Percentiles rank a stretch among this genome's conserved stretches.
phyloP scores from a whole-genome alignment of 805 yeast genomes.

The Wickerhamomyces strasburgensis region DNA sequence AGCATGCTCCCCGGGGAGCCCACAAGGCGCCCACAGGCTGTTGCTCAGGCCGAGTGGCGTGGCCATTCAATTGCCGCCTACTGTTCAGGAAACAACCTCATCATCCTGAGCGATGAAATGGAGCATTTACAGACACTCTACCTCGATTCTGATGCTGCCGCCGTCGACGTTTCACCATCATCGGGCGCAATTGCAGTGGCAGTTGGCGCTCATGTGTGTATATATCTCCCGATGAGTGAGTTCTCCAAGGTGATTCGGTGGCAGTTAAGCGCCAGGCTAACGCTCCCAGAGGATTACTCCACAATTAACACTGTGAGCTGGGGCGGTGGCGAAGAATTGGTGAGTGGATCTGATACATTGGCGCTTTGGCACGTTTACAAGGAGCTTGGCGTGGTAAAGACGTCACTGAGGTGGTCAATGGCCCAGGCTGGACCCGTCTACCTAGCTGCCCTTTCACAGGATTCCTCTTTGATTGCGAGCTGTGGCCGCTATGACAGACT shows the following conservation, averaged over 20 bases:
- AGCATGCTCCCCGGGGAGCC: slow-evolving; percentile 86
- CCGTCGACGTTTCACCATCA: slow-evolving; percentile 56
- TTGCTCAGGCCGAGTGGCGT: slow-evolving; percentile 62
- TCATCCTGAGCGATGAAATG: slow-evolving; percentile 50
- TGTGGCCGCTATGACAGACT: slow-evolving; percentile 58
- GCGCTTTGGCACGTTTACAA: slow-evolving; percentile 47
- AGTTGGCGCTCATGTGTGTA: slow-evolving; percentile 35
- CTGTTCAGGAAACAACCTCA: slow-evolving; percentile 84
- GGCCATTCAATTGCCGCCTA: slow-evolving; percentile 56
- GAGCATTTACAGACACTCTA: slow-evolving; percentile 71
- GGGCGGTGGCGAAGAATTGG: slow-evolving; percentile 53
- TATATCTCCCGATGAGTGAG: slow-evolving; percentile 54
- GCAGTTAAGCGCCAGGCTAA: slow-evolving; percentile 32
- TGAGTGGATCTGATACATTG: slow-evolving; percentile 53
- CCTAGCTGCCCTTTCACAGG: slow-evolving; percentile 55
- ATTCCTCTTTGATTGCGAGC: slow-evolving; percentile 62
- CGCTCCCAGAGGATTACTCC: slow-evolving; percentile 28
- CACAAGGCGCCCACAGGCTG: slow-evolving; percentile 48
- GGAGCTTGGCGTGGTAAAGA: slow-evolving; percentile 37
- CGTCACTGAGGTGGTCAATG: slow-evolving; percentile 34
- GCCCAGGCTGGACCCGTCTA: slow-evolving; percentile 59
- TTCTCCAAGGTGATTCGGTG: slow-evolving; percentile 40
- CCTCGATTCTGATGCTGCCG: slow-evolving; percentile 57
- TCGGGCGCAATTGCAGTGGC: slow-evolving; percentile 63
- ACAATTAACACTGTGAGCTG: slow-evolving; percentile 43